phyloP scores from a whole-genome alignment of 1,284 basidiomycete genomes.

The Mycosarcoma maydis region DNA sequence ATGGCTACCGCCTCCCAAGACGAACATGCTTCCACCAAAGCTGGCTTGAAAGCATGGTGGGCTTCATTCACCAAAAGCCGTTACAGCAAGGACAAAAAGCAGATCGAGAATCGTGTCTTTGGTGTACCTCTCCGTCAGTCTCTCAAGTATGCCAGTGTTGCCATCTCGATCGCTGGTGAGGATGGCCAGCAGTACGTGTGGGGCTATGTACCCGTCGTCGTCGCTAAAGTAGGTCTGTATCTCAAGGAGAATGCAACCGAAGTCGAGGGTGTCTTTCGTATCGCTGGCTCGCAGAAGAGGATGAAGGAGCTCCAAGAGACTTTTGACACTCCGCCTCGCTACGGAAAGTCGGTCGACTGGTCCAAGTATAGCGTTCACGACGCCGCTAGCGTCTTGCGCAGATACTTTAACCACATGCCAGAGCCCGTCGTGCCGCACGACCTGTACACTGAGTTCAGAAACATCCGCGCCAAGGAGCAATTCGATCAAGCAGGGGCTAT shows the following conservation, averaged over 20 bases:
- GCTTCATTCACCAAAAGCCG: constrained; percentile 56
- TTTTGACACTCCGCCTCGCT: constrained; percentile 88
- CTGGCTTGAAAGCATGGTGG: constrained; percentile 55
- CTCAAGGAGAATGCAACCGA: constrained; percentile 75
- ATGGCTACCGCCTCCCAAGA: constrained; percentile 31
- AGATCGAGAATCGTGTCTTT: constrained; percentile 72
- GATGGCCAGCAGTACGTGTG: constrained; percentile 67
- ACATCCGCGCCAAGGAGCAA: constrained; percentile 71
- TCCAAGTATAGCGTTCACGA: constrained; percentile 91
- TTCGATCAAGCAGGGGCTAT: constrained; percentile 57
- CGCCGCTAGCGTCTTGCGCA: constrained; percentile 91
- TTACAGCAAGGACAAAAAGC: constrained; percentile 44
- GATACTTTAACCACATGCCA: constrained; percentile 96
- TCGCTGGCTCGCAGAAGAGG: constrained; percentile 78
- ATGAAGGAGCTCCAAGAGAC: constrained; percentile 92
- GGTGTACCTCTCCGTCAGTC: constrained; percentile 84
- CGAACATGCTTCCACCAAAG: constrained; percentile 55
- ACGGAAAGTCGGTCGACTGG: constrained; percentile 93
- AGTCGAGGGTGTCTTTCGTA: constrained; percentile 93
- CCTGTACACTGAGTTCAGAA: constrained; percentile 88
- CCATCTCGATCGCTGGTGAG: constrained; percentile 87
- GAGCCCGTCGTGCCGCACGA: constrained; percentile 89
- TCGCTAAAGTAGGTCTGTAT: constrained; percentile 86
- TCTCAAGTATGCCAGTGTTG: constrained; percentile 86
- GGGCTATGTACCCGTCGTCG: constrained; percentile 91